Evolutionary conservation across 2,329 filamentous ascomycete species (phyloP).

Genomic region (Fusarium continuum): DNA sequence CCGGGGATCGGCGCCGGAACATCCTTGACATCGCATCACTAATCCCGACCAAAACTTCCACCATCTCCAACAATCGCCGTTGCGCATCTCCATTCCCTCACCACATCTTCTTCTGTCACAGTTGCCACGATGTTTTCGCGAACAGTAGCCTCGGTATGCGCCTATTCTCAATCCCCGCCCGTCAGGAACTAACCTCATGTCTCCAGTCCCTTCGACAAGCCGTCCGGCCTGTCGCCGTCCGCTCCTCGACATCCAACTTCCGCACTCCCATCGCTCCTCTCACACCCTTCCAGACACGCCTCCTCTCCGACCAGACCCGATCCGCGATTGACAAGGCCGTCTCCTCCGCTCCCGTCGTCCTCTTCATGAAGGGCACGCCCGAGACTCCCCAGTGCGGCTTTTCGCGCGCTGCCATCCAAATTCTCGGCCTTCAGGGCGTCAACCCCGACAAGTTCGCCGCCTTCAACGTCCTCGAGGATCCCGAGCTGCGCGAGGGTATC

Average conservation of each 20-base stretch:
- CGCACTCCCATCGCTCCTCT: slow-evolving; percentile 40
- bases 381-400: slow-evolving; percentile 97
- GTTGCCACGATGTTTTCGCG: slow-evolving; percentile 40
- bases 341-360: slow-evolving; percentile 85
- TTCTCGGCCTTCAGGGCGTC: slow-evolving; percentile 92
- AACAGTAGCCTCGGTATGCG: slow-evolving; percentile 41
- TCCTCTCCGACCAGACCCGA: slow-evolving; percentile 82
- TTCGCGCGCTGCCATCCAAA: slow-evolving; percentile 93
- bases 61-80: slow-evolving; percentile 16
- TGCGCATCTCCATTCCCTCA: slow-evolving; percentile 7
- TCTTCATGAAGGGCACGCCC: slow-evolving; percentile 99
- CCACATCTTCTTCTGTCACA: slow-evolving; percentile 24
- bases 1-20: slow-evolving; percentile 32
- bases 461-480: slow-evolving; percentile 95
- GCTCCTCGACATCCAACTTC: slow-evolving; percentile 38
- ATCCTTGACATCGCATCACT: slow-evolving; percentile 45
- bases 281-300: slow-evolving; percentile 62
- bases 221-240: slow-evolving; percentile 47
- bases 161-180: neutral
- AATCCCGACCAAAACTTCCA: slow-evolving; percentile 31
- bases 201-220: slow-evolving; percentile 51
- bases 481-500: slow-evolving; percentile 87
- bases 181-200: slow-evolving; percentile 6
- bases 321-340: slow-evolving; percentile 92
- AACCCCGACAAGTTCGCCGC: slow-evolving; percentile 97